Percentiles rank a stretch among this genome's conserved stretches.
These are phyloP conservation scores for Ustilago lituana DNA, from an alignment of 1,284 basidiomycete species.

Conservation along the genomic window DNA sequence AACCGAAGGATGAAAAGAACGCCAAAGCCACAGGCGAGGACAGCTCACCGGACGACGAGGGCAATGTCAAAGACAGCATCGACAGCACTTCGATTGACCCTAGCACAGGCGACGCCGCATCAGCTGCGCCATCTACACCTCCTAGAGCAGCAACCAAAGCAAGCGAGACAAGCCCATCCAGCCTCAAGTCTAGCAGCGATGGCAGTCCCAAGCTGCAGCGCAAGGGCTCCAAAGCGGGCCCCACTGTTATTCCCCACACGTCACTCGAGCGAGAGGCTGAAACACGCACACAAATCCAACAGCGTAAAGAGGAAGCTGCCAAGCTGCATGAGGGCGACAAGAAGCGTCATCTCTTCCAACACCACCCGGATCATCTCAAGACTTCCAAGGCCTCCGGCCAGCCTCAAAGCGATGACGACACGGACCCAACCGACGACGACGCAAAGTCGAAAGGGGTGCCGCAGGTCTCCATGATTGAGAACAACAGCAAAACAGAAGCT, in stretches of 20 bases:
- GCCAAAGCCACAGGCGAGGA: slow-evolving; percentile 6
- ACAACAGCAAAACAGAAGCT: not conserved
- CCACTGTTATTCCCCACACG: slow-evolving; percentile 32
- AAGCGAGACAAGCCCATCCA: slow-evolving; percentile 1
- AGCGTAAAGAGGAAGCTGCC: slow-evolving; percentile 39
- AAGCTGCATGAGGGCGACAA: slow-evolving; percentile 35
- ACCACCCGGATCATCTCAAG: slow-evolving; percentile 26
- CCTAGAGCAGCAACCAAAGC: not conserved
- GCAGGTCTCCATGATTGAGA: not conserved
- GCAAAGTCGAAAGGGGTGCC: not conserved
- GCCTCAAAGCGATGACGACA: slow-evolving; percentile 20
- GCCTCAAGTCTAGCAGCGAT: slow-evolving; percentile 1
- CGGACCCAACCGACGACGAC: slow-evolving; percentile 20
- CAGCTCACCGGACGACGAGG: slow-evolving; percentile 12
- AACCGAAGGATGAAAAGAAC: slow-evolving; percentile 13
- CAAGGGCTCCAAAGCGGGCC: slow-evolving; percentile 23
- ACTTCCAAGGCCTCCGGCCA: slow-evolving; percentile 3
- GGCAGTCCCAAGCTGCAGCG: slow-evolving; percentile 33
- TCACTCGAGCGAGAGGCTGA: slow-evolving; percentile 40
- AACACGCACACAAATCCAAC: slow-evolving; percentile 34
- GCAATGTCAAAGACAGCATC: not conserved
- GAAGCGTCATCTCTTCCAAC: slow-evolving; percentile 16
- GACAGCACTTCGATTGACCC: not conserved
- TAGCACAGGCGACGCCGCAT: not conserved
- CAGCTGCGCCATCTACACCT: not conserved